phyloP scores from a whole-genome alignment of 2,329 filamentous ascomycete genomes.

The Paecilomyces sp. region DNA sequence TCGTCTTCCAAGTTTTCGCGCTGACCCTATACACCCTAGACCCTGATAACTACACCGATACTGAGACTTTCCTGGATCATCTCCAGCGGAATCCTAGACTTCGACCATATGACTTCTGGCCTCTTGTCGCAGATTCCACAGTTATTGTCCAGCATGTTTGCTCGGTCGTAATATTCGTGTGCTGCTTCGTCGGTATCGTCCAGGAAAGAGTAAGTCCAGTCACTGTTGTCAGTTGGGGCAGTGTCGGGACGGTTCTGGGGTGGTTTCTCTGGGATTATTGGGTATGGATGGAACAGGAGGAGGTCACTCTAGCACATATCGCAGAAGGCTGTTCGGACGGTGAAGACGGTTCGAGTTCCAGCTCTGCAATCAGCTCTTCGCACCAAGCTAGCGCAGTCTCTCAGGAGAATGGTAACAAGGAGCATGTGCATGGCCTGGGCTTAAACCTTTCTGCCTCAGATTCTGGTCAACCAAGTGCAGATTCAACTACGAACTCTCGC shows the following conservation, averaged over 20 bases:
- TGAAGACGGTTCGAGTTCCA: conserved; percentile 34
- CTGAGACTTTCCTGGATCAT: conserved; percentile 91
- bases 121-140: conserved; percentile 86
- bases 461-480: conserved; percentile 21
- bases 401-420: conserved; percentile 21
- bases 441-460: conserved; percentile 33
- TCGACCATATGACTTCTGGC: conserved; percentile 97
- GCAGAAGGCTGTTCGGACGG: conserved; percentile 21
- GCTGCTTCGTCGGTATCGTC: conserved; percentile 87
- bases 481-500: conserved; percentile 38
- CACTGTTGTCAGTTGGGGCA: conserved; percentile 81
- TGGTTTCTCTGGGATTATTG: conserved; percentile 92
- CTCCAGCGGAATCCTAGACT: conserved; percentile 89
- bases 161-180: conserved; percentile 88
- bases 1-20: neutral
- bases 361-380: conserved; percentile 26
- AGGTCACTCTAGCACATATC: conserved; percentile 26
- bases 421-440: conserved; percentile 36
- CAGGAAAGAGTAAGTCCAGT: conserved; percentile 81
- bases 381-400: conserved; percentile 19
- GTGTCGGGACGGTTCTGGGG: conserved; percentile 71
- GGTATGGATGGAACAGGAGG: conserved; percentile 64
- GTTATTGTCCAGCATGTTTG: conserved; percentile 97
- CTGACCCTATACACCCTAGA: conserved; percentile 43
- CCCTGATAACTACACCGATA: conserved; percentile 98